phyloP scores from a whole-genome alignment of 306 rosid genomes.

The Parietaria judaica region DNA sequence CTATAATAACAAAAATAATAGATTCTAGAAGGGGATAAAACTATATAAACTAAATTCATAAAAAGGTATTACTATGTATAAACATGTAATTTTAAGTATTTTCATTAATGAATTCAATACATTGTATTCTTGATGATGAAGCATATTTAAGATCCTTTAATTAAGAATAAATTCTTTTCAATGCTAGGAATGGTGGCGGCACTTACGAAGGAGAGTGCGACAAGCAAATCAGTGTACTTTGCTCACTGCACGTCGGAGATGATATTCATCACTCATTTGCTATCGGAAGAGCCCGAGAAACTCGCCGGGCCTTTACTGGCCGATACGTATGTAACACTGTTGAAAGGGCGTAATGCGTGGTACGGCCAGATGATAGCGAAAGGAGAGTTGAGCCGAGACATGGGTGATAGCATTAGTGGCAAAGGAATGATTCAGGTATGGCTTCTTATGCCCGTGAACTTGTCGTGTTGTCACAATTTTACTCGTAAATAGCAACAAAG shows the following conservation, averaged over 20 bases:
- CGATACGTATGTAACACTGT: conserved; percentile 78
- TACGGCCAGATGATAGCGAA: conserved; percentile 85
- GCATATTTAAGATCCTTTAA: too few relatives aligned
- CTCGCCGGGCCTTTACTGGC: conserved; percentile 92
- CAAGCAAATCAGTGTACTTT: conserved; percentile 87
- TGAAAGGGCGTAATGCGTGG: conserved; percentile 81
- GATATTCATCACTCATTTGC: conserved; percentile 75
- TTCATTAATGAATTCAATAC: neutral
- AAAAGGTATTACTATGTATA: too few relatives aligned
- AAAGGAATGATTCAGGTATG: conserved; percentile 95
- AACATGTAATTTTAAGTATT: neutral
- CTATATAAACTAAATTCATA: too few relatives aligned
- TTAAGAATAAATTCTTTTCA: too few relatives aligned
- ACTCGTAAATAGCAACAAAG: too few relatives aligned
- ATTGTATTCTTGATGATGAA: too few relatives aligned
- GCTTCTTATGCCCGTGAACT: too few relatives aligned
- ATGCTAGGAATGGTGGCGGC: conserved; percentile 86
- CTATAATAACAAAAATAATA: too few relatives aligned
- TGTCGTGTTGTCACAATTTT: too few relatives aligned
- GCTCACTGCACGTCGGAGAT: conserved; percentile 92
- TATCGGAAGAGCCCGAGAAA: conserved; percentile 83
- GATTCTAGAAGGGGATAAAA: too few relatives aligned
- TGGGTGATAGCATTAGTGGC: conserved; percentile 89
- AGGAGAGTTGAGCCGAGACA: conserved; percentile 73
- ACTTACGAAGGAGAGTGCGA: conserved; percentile 92